Evolutionary conservation across 192 early-diverging fungal genomes (phyloP).

Genomic region (Coemansia sp.): DNA sequence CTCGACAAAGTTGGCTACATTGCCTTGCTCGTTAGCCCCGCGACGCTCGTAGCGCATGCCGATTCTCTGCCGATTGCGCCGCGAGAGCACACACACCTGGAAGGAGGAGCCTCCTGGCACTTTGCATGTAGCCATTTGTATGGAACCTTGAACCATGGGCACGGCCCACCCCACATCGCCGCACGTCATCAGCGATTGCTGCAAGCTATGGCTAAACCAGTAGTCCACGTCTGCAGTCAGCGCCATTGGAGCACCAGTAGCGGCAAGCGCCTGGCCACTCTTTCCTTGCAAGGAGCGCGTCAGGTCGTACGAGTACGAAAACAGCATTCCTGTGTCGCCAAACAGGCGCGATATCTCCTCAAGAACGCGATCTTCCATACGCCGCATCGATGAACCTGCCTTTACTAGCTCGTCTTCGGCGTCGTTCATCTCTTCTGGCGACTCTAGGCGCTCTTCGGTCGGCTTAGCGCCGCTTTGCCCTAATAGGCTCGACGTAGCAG

Average conservation of each 20-base stretch:
- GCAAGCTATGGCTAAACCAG: conserved; percentile 46
- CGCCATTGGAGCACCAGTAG: conserved; percentile 3
- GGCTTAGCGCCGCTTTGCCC: not conserved
- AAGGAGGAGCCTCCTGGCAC: conserved; percentile 58
- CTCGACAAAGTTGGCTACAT: conserved; percentile 95
- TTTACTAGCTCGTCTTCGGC: not conserved
- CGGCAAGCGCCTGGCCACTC: not conserved
- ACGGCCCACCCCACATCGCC: conserved; percentile 27
- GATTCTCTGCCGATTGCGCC: conserved; percentile 56
- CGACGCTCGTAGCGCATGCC: conserved; percentile 87
- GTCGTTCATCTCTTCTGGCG: not conserved
- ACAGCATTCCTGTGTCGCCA: conserved; percentile 40
- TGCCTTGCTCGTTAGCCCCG: conserved; percentile 81
- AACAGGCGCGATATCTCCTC: conserved; percentile 44
- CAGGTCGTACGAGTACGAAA: conserved; percentile 41
- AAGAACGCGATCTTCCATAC: conserved; percentile 45
- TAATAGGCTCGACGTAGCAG: not conserved
- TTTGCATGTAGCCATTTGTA: conserved; percentile 62
- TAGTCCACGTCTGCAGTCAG: conserved; percentile 23
- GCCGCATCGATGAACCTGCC: conserved; percentile 12
- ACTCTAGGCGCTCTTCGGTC: not conserved
- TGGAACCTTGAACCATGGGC: conserved; percentile 68
- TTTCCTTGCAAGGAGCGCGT: conserved; percentile 43
- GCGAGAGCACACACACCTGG: conserved; percentile 66
- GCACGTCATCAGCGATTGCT: conserved; percentile 16